Base-by-base conservation (phyloP, 2,329 filamentous ascomycete genomes). In the Pseudocercospora musae region DNA sequence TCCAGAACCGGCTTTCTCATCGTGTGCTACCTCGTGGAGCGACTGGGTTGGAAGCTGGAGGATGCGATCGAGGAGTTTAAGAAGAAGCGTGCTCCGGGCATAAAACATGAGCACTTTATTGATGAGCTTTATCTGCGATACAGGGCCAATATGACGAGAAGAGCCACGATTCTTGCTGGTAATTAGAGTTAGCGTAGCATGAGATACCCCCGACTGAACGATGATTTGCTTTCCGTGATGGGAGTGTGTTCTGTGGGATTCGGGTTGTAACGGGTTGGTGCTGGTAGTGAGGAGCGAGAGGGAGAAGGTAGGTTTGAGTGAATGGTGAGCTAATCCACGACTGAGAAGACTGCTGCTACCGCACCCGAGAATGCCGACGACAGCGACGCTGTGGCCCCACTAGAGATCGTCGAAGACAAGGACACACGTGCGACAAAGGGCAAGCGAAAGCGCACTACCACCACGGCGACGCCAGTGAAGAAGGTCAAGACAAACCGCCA, bases 11-110 rank as follows among this genome's bases (percentile, higher is more conserved):
- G 94, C 0, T 96, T 94, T 75, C 90, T 97, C 73, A 86, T 98
- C 56, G 89, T 91, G 31, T 92, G 88, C 71, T 98, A 97, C 73
- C 80, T 98, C n/a, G 88, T 97, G 13, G 92, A 97, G 78, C 82
- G 87, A 52, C 85, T 89, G 68, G 87, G 85, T 0, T 93, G 86
- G 71, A 80, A 79, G 21, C 85, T 96, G 1, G 85, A 90, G 70
- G 86, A 89, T 59, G 94, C 94, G 0, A 87, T 98, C 63, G 86
- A 91, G 57, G 84, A 87, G 63, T 98, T 98, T 78, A 87, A 87
- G 18, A 78, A 78, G 67, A 85, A 85, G 60, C 81, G 93, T 58
- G 86, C 91, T 3, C 91, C 91, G 15, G 94, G 94, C 0, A 96
- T 98, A 71, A 87, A 90, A 58, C 94, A 98, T 75, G 88, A 87